Evolutionary conservation across 208 protist genomes (phyloP).

Genomic region (Leishmania arabica): DNA sequence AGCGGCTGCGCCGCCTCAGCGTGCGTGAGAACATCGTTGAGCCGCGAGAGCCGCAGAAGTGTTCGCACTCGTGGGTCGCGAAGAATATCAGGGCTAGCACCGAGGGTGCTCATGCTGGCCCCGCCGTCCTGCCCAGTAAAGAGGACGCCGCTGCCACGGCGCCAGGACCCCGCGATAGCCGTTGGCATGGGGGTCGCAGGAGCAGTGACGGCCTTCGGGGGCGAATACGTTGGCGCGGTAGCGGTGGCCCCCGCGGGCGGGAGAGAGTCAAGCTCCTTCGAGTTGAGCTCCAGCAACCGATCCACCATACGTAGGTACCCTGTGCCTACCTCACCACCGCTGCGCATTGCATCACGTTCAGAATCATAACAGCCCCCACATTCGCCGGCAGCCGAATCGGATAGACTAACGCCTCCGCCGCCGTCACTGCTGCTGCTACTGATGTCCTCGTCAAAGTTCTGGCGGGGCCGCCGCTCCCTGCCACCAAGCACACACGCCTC

Average conservation of each 20-base stretch:
- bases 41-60: slow-evolving; percentile 64
- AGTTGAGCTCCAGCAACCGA: slow-evolving; percentile 32
- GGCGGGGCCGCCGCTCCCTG: not conserved
- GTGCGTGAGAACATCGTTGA: slow-evolving; percentile 43
- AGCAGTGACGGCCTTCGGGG: not conserved
- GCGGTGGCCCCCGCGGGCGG: slow-evolving; percentile 7
- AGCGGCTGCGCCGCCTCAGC: slow-evolving; percentile 9
- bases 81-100: slow-evolving; percentile 22
- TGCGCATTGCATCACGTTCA: not conserved
- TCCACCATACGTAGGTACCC: slow-evolving; percentile 40
- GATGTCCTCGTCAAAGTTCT: slow-evolving; percentile 1
- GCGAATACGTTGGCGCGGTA: not conserved
- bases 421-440: slow-evolving; percentile 1
- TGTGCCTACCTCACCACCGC: slow-evolving; percentile 8
- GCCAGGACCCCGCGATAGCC: not conserved
- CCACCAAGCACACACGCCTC: not conserved
- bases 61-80: slow-evolving; percentile 58
- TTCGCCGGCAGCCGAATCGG: not conserved
- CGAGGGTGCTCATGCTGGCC: not conserved
- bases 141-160: not conserved
- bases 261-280: slow-evolving; percentile 30
- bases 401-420: not conserved
- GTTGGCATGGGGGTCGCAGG: not conserved
- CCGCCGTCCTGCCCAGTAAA: not conserved
- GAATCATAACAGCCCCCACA: not conserved